A percentile compares a stretch with the other conserved stretches of the same genome.
These are phyloP conservation scores for Nepenthes mirabilis DNA, from an alignment of 148 eudicot genomes.

Conservation along the genomic window DNA sequence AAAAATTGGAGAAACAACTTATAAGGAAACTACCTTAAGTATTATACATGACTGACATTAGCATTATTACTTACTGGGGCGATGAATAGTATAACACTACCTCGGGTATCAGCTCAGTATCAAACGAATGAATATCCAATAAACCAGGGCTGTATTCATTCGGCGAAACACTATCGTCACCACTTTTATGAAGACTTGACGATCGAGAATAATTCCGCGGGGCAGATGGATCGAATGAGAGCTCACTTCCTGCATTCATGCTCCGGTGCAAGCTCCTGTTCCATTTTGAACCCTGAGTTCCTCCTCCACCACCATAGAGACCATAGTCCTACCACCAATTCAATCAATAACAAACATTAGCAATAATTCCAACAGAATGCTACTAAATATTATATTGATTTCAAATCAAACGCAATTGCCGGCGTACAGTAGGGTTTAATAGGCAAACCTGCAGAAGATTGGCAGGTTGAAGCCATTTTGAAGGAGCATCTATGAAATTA, in stretches of 20 bases:
- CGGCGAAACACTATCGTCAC: conserved; percentile 20
- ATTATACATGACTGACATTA: too few species aligned
- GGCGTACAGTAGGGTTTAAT: too few species aligned
- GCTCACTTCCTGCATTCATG: conserved; percentile 21
- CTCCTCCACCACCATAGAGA: conserved; percentile 17
- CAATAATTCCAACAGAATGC: background rate
- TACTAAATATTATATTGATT: background rate
- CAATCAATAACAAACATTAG: background rate
- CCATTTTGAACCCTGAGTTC: conserved; percentile 16
- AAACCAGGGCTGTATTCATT: conserved; percentile 54
- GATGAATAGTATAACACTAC: conserved; percentile 8
- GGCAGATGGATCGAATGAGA: conserved; percentile 26
- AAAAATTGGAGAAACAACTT: too few species aligned
- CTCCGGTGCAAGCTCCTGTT: conserved; percentile 28
- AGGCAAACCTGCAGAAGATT: conserved; percentile 22
- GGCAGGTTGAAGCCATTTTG: conserved; percentile 59
- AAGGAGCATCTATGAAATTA: conserved; percentile 28
- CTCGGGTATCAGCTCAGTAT: conserved; percentile 62
- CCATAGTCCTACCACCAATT: background rate
- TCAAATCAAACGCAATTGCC: too few species aligned
- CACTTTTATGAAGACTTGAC: conserved; percentile 23
- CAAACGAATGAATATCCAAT: conserved; percentile 54
- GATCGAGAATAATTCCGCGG: conserved; percentile 20
- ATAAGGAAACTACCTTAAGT: too few species aligned
- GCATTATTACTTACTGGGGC: background rate